Percentiles rank a stretch among this genome's conserved stretches.
Conservation (phyloP, 2,329 filamentous ascomycete species). For the Plenodomus biglobosus region DNA sequence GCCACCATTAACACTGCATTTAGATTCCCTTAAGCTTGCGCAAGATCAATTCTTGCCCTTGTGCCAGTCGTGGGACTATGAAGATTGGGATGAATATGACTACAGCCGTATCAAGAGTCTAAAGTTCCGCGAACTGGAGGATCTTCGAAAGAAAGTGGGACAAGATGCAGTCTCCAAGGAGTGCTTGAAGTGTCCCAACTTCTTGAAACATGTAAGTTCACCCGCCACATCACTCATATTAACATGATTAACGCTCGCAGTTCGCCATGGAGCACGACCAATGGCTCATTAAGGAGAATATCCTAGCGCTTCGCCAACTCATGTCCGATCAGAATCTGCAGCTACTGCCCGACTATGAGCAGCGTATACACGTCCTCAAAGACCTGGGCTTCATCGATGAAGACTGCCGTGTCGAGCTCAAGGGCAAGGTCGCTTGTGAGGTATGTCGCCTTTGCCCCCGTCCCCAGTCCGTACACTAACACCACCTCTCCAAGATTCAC, state of each 20-base stretch:
- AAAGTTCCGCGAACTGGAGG: constrained; percentile 74
- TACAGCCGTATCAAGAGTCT: constrained; percentile 81
- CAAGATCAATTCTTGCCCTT: constrained; percentile 69
- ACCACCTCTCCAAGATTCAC: constrained; percentile 63
- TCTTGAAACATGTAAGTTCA: constrained; percentile 81
- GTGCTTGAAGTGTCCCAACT: constrained; percentile 71
- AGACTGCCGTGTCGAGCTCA: constrained; percentile 83
- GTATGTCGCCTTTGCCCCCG: constrained; percentile 36
- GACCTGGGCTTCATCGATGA: constrained; percentile 92
- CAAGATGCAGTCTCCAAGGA: constrained; percentile 63
- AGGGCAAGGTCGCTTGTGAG: constrained; percentile 97
- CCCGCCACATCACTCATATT: not conserved
- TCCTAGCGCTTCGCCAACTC: constrained; percentile 79
- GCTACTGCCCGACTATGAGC: constrained; percentile 93
- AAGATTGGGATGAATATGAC: constrained; percentile 81
- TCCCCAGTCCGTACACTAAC: constrained; percentile 6
- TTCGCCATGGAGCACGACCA: constrained; percentile 96
- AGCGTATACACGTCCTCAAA: constrained; percentile 86
- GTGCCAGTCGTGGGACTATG: constrained; percentile 71
- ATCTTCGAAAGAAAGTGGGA: constrained; percentile 67
- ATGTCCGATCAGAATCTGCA: constrained; percentile 97
- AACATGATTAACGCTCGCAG: constrained; percentile 47
- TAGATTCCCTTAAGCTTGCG: constrained; percentile 59
- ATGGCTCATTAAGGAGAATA: constrained; percentile 94
- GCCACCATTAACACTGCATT: constrained; percentile 6